These are phyloP conservation scores for Kurtzmaniella quercitrusa DNA, from an alignment of 1,139 yeast genomes.

Conservation along the genomic window DNA sequence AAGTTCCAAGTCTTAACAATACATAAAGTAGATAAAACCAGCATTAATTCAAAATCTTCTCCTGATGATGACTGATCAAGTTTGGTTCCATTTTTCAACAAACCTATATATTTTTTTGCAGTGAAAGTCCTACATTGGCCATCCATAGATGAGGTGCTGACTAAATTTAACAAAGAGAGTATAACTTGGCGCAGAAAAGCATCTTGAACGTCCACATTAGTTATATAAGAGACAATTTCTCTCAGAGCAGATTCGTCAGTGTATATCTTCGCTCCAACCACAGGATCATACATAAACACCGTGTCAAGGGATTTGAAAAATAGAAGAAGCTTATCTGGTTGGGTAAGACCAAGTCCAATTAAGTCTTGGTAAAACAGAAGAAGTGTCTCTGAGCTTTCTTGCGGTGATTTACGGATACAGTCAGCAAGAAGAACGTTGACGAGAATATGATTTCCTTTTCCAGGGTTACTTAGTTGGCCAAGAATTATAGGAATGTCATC, in stretches of 20 bases:
- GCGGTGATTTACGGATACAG: constrained; percentile 16
- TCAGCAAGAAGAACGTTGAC: constrained; percentile 17
- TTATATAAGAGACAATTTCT: constrained; percentile 13
- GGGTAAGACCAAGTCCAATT: constrained; percentile 14
- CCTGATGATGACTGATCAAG: constrained; percentile 5
- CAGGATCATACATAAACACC: constrained; percentile 23
- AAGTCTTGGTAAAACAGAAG: constrained; percentile 22
- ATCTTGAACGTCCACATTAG: not conserved
- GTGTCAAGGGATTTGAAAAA: not conserved
- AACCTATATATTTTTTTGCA: constrained; percentile 22
- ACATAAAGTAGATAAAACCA: constrained; percentile 29
- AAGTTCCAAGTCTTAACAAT: constrained; percentile 44
- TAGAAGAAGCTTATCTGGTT: constrained; percentile 4
- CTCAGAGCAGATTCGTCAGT: constrained; percentile 12
- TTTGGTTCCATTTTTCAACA: constrained; percentile 20
- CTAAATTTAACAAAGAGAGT: constrained; percentile 18
- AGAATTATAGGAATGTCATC: not conserved
- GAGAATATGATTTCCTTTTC: not conserved
- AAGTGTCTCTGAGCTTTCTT: constrained; percentile 16
- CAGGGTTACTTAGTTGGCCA: not conserved
- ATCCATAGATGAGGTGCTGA: constrained; percentile 33
- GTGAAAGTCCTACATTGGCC: constrained; percentile 34
- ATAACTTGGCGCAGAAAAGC: not conserved
- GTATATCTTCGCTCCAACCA: constrained; percentile 18
- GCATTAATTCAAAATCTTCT: constrained; percentile 15